Conservation (phyloP, 2,329 filamentous ascomycete species). For the Arthrobotrys musiformis region DNA sequence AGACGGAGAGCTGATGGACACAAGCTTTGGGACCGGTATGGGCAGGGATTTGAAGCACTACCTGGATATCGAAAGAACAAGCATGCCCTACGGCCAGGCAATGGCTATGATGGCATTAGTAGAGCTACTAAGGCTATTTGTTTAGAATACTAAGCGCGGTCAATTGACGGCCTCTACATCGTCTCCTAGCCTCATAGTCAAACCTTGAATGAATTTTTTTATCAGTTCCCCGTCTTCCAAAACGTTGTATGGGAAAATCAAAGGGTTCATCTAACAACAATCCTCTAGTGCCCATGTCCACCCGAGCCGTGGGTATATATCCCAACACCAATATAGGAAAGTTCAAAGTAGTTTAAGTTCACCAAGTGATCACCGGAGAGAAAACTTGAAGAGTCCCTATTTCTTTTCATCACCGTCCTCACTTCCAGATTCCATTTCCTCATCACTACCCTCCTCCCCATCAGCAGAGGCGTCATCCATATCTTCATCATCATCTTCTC, state of each 20-base stretch:
- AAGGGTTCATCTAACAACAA: not conserved
- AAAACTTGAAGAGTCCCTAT: not conserved
- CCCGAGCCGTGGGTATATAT: not conserved
- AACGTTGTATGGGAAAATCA: not conserved
- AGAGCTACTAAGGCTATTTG: slow-evolving; percentile 74
- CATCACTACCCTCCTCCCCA: slow-evolving; percentile 20
- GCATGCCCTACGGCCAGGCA: slow-evolving; percentile 85
- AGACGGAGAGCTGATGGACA: slow-evolving; percentile 76
- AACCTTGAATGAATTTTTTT: no score
- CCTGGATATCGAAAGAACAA: slow-evolving; percentile 78
- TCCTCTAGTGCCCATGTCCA: not conserved
- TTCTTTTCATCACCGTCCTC: slow-evolving; percentile 23
- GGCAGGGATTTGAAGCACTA: slow-evolving; percentile 79
- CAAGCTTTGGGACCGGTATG: slow-evolving; percentile 83
- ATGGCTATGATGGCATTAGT: slow-evolving; percentile 86
- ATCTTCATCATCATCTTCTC: slow-evolving; percentile 44
- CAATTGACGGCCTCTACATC: no score
- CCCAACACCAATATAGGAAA: not conserved
- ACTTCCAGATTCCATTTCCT: slow-evolving; percentile 34
- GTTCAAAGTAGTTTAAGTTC: not conserved
- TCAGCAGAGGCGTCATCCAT: slow-evolving; percentile 27
- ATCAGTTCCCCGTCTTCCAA: not conserved
- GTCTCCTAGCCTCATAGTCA: no score
- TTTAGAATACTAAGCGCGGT: slow-evolving; percentile 62
- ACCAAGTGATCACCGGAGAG: no score